Conservation (phyloP, 495 filamentous ascomycete genomes). For the Chlorociboria aeruginascens region DNA sequence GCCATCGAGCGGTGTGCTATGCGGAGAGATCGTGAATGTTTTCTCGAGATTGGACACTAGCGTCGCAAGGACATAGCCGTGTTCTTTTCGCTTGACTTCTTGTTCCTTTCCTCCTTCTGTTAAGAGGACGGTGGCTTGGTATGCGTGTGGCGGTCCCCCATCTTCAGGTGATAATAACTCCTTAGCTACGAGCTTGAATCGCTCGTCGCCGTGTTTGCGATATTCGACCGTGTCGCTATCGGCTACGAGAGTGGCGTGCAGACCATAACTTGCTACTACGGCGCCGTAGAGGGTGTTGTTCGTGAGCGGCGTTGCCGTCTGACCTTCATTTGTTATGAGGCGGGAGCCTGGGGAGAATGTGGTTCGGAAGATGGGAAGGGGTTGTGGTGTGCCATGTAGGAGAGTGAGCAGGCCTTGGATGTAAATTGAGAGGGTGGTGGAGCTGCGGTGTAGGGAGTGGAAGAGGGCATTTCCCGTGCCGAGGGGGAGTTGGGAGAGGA, state of each 20-base stretch:
- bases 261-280: constrained; percentile 76
- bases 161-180: constrained; percentile 53
- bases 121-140: constrained; percentile 44
- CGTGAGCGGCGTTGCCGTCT: constrained; percentile 17
- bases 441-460: constrained; percentile 43
- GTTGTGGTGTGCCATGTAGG: constrained; percentile 34
- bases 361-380: constrained; percentile 44
- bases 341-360: constrained; percentile 55
- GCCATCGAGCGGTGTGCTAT: constrained; percentile 51
- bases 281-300: constrained; percentile 48
- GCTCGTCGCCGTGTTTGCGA: constrained; percentile 56
- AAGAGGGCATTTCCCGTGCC: constrained; percentile 89
- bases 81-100: constrained; percentile 27
- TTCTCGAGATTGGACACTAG: constrained; percentile 71
- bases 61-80: constrained; percentile 66
- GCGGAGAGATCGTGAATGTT: constrained; percentile 66
- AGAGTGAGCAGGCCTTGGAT: constrained; percentile 40
- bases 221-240: constrained; percentile 75
- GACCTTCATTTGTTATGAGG: constrained; percentile 32
- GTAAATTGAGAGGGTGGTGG: constrained; percentile 10
- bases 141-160: constrained; percentile 52
- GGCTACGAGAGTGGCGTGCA: constrained; percentile 78
- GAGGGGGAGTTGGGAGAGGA: constrained; percentile 55
- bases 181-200: constrained; percentile 74
- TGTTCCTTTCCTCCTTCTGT: constrained; percentile 11